Percentiles rank a stretch among this genome's conserved stretches.
Conservation (phyloP, 306 rosid genomes). For the Aeschynomene evenia region DNA sequence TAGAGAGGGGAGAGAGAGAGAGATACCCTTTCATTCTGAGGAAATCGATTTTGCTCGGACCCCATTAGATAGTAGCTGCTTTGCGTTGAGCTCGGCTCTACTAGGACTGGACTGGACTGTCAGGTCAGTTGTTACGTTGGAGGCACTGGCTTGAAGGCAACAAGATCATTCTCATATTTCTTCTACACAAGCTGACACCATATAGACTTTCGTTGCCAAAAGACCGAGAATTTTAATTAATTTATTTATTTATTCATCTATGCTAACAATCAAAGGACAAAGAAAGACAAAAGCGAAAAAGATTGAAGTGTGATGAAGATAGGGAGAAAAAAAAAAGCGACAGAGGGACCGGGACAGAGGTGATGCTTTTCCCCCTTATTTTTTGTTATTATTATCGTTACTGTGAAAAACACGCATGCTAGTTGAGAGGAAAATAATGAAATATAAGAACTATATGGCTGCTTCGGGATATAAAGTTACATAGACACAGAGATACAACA, state of each 20-base stretch:
- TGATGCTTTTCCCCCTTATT: neutral
- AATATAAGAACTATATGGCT: no score
- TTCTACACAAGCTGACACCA: conserved; percentile 43
- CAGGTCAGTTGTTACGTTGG: conserved; percentile 15
- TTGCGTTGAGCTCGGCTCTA: neutral
- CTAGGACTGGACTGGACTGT: conserved; percentile 16
- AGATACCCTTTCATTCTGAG: conserved; percentile 82
- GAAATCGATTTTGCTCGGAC: conserved; percentile 89
- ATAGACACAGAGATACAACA: no score
- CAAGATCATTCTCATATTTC: conserved; percentile 46
- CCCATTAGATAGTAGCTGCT: conserved; percentile 54
- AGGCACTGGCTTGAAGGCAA: conserved; percentile 18
- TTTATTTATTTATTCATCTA: conserved; percentile 35
- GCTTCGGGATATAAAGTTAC: no score
- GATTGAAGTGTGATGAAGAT: conserved; percentile 46
- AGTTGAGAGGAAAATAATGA: no score
- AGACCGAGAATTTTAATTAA: conserved; percentile 37
- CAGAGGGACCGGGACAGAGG: conserved; percentile 18
- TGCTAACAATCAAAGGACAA: conserved; percentile 54
- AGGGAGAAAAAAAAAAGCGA: conserved; percentile 40
- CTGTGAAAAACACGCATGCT: no score
- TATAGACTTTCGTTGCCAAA: conserved; percentile 40
- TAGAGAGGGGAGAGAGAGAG: conserved; percentile 27
- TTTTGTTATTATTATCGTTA: no score
- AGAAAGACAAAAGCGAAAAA: conserved; percentile 81